Evolutionary conservation across 345 rosid species (phyloP).

Genomic region (Salix arbutifolia): DNA sequence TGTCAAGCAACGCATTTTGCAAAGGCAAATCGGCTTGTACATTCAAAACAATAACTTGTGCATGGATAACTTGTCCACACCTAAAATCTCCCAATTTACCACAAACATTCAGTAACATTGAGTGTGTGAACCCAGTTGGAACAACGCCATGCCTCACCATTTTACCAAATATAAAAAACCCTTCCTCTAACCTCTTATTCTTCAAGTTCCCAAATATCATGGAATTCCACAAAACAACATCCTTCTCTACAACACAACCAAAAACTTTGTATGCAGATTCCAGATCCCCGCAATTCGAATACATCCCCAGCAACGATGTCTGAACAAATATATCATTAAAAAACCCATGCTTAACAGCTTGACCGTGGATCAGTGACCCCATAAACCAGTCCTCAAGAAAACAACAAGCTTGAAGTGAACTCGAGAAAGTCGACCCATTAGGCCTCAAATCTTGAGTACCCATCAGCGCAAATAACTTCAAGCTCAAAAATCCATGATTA

Average conservation of each 20-base stretch:
- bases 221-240: constrained; percentile 71
- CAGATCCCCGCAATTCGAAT: constrained; percentile 57
- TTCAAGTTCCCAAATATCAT: constrained; percentile 64
- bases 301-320: constrained; percentile 76
- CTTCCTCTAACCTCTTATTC: constrained; percentile 50
- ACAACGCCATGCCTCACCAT: constrained; percentile 51
- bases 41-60: constrained; percentile 41
- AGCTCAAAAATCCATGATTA: constrained; percentile 24
- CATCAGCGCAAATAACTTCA: constrained; percentile 37
- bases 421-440: constrained; percentile 60
- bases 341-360: constrained; percentile 47
- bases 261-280: constrained; percentile 55
- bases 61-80: constrained; percentile 51
- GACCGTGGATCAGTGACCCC: constrained; percentile 54
- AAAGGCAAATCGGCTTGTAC: constrained; percentile 47
- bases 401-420: constrained; percentile 63
- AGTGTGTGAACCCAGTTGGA: constrained; percentile 66
- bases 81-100: constrained; percentile 44
- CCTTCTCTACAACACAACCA: constrained; percentile 41
- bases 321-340: constrained; percentile 47
- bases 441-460: constrained; percentile 46
- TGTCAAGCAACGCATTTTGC: constrained; percentile 76
- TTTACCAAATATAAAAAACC: constrained; percentile 35
- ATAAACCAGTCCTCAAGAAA: constrained; percentile 39
- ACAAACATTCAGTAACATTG: constrained; percentile 66